phyloP scores from a whole-genome alignment of 1,284 basidiomycete species.

The Austropuccinia psidii region DNA sequence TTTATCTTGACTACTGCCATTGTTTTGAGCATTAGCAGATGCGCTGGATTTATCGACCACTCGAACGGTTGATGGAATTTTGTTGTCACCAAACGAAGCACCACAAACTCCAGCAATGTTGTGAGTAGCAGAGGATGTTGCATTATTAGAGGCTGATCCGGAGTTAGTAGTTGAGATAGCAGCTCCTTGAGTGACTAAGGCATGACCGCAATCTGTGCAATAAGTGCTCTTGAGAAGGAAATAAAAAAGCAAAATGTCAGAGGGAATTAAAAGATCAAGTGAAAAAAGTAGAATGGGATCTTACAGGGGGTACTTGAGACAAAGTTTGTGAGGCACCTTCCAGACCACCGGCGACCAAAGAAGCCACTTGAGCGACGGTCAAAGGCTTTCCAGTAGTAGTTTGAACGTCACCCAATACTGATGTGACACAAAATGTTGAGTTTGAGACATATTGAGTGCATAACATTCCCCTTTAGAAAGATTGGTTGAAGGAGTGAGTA shows the following conservation, averaged over 20 bases:
- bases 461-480: neutral
- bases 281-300: neutral
- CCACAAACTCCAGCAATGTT: neutral
- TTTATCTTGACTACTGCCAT: too few relatives aligned
- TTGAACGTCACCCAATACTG: neutral
- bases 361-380: neutral
- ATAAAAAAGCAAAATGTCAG: neutral
- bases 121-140: neutral
- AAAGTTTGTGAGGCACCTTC: neutral
- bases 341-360: neutral
- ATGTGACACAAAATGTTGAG: conserved; percentile 14
- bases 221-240: neutral
- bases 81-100: conserved; percentile 6
- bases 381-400: neutral
- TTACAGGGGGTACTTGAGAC: neutral
- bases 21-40: neutral
- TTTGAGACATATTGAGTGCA: conserved; percentile 21
- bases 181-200: neutral
- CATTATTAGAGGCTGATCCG: neutral
- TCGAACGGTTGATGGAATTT: conserved; percentile 4
- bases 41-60: neutral
- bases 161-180: neutral
- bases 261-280: neutral
- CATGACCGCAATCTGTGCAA: conserved; percentile 24
- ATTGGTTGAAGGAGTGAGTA: neutral